Base-by-base conservation (phyloP, 2,329 filamentous ascomycete species). In the Didymella sp. region DNA sequence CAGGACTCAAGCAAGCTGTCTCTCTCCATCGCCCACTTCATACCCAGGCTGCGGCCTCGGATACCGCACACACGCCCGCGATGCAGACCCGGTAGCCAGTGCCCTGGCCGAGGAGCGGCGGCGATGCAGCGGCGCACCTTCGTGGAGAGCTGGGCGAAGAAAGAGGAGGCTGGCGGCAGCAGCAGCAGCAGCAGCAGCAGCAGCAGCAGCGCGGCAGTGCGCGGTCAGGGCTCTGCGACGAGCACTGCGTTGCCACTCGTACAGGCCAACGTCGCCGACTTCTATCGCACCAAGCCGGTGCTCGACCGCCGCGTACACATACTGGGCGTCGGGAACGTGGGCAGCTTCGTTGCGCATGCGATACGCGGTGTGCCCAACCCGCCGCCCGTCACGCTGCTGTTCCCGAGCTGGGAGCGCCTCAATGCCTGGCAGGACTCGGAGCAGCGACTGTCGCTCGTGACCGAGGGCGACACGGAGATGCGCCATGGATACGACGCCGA, bases 311-410 rank as follows among this genome's bases (percentile, higher is more conserved):
- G 73, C 3, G 71, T 76, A 22, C 87, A 95, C 69, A 83, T 97
- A 44, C 78, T 96, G 3, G 93, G 94, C 11, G 73, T 90, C 11
- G 93, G 93, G 31, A 96, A 92, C 71, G 81, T 96, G 12, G 93
- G 92, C 13, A 86, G 86, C 40, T 85, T 97, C 24, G 86, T 93
- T 61, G 92, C 93, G 24, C 87, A 89, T 71, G 85, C 86, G 21
- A 79, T 97, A 11, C 84, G 86, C 21, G 81, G 84, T 19, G 79
- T 87, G 8, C 79, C 81, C 7, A 76, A 84, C 19, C 82, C 84
- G 2, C 91, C 91, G 4, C 90, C 90, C 0, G 84, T 96, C 33
- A 94, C 91, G 0, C 82, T 97, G 6, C 82, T 96, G n/a, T 82
- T 96, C 31, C 89, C 92, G 69, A 82, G 80, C 31, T 74, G 75